These are phyloP conservation scores for Fusarium circinatum DNA, from an alignment of 2,329 filamentous ascomycete genomes.

Conservation along the genomic window DNA sequence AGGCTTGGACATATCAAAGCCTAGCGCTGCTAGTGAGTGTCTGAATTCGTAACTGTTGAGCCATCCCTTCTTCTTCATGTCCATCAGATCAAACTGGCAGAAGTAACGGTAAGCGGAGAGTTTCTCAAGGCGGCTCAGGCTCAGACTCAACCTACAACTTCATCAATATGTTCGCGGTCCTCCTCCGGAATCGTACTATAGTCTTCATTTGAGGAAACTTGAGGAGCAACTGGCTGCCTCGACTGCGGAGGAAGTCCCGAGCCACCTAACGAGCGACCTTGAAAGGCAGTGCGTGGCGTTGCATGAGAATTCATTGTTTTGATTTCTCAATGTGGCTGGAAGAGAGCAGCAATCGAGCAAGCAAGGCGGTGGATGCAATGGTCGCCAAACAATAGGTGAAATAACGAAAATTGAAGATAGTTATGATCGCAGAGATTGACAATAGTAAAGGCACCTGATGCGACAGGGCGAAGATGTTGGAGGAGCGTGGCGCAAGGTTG, in stretches of 20 bases:
- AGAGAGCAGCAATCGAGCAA: conserved; percentile 20
- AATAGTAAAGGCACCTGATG: conserved; percentile 5
- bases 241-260: conserved; percentile 48
- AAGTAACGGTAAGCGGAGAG: conserved; percentile 25
- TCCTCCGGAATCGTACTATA: conserved; percentile 76
- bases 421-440: conserved; percentile 24
- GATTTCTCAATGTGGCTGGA: conserved; percentile 26
- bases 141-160: conserved; percentile 73
- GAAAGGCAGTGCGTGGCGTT: conserved; percentile 51
- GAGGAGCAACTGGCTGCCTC: conserved; percentile 48
- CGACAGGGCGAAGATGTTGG: conserved; percentile 14
- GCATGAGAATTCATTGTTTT: conserved; percentile 51
- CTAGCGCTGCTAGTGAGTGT: conserved; percentile 93
- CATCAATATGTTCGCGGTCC: conserved; percentile 91
- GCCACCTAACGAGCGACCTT: conserved; percentile 48
- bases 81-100: conserved; percentile 87
- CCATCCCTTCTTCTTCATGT: conserved; percentile 92
- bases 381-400: neutral
- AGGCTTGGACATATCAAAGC: conserved; percentile 88
- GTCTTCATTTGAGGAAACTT: conserved; percentile 52
- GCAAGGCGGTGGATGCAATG: conserved; percentile 7
- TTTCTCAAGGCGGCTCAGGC: neutral
- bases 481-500: conserved; percentile 36
- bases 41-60: conserved; percentile 99
- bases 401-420: conserved; percentile 17